These are phyloP conservation scores for Mortierella claussenii DNA, from an alignment of 192 early-diverging fungal species.

Conservation along the genomic window DNA sequence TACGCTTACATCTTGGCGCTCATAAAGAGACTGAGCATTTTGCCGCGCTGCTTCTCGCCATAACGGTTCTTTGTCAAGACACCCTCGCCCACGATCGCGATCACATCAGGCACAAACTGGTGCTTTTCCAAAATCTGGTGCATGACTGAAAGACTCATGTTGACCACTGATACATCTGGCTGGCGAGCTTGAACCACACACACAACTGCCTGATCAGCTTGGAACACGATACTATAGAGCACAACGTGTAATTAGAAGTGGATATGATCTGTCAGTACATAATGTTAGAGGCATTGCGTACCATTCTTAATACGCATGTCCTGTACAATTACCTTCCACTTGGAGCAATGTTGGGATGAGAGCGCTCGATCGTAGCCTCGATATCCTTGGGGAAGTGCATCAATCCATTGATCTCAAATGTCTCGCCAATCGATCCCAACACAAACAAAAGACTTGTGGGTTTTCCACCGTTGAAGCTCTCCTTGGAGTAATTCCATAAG, in stretches of 20 bases:
- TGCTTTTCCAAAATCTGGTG: conserved; percentile 77
- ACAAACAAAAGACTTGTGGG: conserved; percentile 73
- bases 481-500: conserved; percentile 75
- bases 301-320: no score
- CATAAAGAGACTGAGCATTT: conserved; percentile 54
- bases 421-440: conserved; percentile 76
- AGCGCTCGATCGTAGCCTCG: conserved; percentile 77
- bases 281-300: no score
- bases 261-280: no score
- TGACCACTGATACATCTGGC: conserved; percentile 53
- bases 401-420: conserved; percentile 74
- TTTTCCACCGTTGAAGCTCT: conserved; percentile 60
- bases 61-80: conserved; percentile 70
- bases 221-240: conserved; percentile 51
- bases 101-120: conserved; percentile 74
- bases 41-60: conserved; percentile 71
- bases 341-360: conserved; percentile 62
- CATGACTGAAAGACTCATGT: conserved; percentile 69
- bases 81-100: conserved; percentile 68
- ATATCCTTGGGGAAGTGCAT: conserved; percentile 81
- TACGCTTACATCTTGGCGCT: conserved; percentile 50
- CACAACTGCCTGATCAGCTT: conserved; percentile 53
- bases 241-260: conserved; percentile 9
- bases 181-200: conserved; percentile 50
- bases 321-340: conserved; percentile 63